These are phyloP conservation scores for Camelina hispida DNA, from an alignment of 345 rosid genomes.

Conservation along the genomic window DNA sequence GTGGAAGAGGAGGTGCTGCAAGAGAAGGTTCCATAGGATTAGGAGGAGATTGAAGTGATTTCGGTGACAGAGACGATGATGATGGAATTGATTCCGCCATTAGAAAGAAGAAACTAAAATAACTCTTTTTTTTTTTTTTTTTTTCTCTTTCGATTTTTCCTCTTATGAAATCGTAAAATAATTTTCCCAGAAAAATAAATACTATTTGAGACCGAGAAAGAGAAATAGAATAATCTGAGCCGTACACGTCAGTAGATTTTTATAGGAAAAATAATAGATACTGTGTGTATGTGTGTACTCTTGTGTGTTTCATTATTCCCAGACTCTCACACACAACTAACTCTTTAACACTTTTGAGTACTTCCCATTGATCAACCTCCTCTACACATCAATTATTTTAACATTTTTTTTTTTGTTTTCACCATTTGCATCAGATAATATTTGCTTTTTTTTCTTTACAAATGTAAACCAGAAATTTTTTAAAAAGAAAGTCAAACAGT, in stretches of 20 bases:
- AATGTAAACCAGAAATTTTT: background rate
- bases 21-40: constrained; percentile 54
- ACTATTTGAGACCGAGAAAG: background rate
- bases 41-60: constrained; percentile 46
- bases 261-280: constrained; percentile 22
- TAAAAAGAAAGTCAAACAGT: background rate
- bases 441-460: background rate
- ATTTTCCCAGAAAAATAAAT: constrained; percentile 2
- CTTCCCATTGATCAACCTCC: background rate
- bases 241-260: constrained; percentile 41
- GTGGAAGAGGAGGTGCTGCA: constrained; percentile 34
- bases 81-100: constrained; percentile 57
- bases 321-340: constrained; percentile 33
- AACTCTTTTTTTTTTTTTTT: constrained; percentile 10
- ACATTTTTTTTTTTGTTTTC: background rate
- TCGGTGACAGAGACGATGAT: constrained; percentile 51
- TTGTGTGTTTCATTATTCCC: constrained; percentile 16
- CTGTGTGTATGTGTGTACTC: background rate
- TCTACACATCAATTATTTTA: background rate
- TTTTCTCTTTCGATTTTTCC: background rate
- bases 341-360: background rate
- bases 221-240: constrained; percentile 24
- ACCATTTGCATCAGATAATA: background rate
- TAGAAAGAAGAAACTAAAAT: constrained; percentile 16
- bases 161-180: background rate